Base-by-base conservation (phyloP, 306 rosid species). In the Cucurbita maxima region DNA sequence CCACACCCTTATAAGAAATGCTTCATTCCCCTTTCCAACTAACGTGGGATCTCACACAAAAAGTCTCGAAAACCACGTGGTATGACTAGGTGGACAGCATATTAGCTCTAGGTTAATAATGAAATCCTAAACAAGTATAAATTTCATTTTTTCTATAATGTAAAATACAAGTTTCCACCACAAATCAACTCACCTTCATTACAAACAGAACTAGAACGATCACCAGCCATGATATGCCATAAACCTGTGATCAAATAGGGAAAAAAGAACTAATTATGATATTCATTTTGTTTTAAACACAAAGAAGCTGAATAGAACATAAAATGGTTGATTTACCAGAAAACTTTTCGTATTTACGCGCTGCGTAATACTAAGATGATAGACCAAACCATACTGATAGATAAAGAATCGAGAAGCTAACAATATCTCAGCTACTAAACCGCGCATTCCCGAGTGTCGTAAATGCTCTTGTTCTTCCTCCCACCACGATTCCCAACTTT, bases 401-500 rank as follows among this genome's bases (percentile, higher is more conserved):
- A 94, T 84, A 78, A 94, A 94, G 84, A 94, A 94, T 3, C 98
- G 89, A n/a, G 89, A 69, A 52, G 97, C 80, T 72, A 94, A 79
- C 71, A 94, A 66, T 76, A 94, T 94, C 83, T 89, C 98, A 6
- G 87, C 88, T 16, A 87, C 58, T 54, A 87, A 84, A 72, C 98
- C 98, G 3, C 98, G 95, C 54, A 66, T 85, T 76, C 97, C 98
- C 11, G 98, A 90, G 84, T 94, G 74, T 50, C 60, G 90, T 71
- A 94, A 97, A 87, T 94, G 99, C 76, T 89, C 97, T 77, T 89
- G 99, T 79, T 91, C 97, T 84, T 88, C 96, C 79, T 94, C 98
- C 98, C 98, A 94, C 98, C 98, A 94, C 41, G 98, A 94, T 77
- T 94, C 97, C 98, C 97, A 94, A 81, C 98, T 94, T 81, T 94